Conservation (phyloP, 805 yeast genomes). For the Ogataea methanolica region DNA sequence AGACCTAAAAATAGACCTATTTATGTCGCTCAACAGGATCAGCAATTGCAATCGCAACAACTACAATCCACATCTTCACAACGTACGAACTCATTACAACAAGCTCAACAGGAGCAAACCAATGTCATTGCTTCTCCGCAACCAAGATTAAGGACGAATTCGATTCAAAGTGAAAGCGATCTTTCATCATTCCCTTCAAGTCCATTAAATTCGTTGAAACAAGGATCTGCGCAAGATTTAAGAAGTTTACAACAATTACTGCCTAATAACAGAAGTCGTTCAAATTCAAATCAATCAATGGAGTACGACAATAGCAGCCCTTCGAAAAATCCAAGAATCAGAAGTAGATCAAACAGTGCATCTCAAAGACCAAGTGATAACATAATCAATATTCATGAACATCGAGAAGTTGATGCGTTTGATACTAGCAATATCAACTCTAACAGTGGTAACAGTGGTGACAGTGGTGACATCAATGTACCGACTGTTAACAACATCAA, state of each 20-base stretch:
- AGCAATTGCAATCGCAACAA: not conserved
- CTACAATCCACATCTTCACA: slow-evolving; percentile 5
- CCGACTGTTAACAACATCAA: not conserved
- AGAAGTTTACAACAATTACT: slow-evolving; percentile 7
- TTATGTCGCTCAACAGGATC: slow-evolving; percentile 3
- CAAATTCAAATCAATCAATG: slow-evolving; percentile 21
- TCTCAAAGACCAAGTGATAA: slow-evolving; percentile 19
- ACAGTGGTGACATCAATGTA: not conserved
- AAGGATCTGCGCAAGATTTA: slow-evolving; percentile 16
- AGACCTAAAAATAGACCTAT: slow-evolving; percentile 21
- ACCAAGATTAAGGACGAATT: slow-evolving; percentile 17
- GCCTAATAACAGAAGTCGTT: slow-evolving; percentile 22
- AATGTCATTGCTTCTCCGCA: not conserved
- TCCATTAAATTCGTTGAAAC: slow-evolving; percentile 24
- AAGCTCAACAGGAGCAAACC: too few relatives aligned
- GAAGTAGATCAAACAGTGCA: slow-evolving; percentile 25
- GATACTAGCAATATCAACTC: not conserved
- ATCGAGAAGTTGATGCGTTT: not conserved
- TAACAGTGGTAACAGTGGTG: not conserved
- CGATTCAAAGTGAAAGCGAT: slow-evolving; percentile 18
- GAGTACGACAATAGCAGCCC: slow-evolving; percentile 11
- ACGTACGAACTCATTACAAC: not conserved
- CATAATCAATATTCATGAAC: slow-evolving; percentile 16
- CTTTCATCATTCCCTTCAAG: slow-evolving; percentile 23
- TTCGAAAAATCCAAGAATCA: slow-evolving; percentile 4